Evolutionary conservation across 352 stramenopile genomes (phyloP).

Genomic region (Phytophthora sp.): DNA sequence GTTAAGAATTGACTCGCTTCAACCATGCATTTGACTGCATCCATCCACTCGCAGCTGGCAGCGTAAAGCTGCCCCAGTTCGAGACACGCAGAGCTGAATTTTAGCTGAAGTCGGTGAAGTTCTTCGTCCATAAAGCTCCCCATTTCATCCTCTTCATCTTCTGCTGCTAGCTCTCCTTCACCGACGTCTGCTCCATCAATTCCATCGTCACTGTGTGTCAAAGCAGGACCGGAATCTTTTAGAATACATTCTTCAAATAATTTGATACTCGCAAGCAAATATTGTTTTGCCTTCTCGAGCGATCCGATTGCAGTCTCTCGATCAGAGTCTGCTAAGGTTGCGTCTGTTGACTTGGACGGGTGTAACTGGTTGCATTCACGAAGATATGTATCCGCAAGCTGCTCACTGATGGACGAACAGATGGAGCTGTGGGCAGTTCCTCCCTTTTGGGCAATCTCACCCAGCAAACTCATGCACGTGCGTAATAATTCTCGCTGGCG

Average conservation of each 20-base stretch:
- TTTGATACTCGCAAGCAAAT: constrained; percentile 72
- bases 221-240: constrained; percentile 31
- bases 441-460: constrained; percentile 70
- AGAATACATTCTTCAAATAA: constrained; percentile 75
- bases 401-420: constrained; percentile 79
- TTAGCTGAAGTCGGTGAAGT: constrained; percentile 69
- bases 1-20: constrained; percentile 59
- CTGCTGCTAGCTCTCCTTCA: constrained; percentile 15
- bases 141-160: constrained; percentile 52
- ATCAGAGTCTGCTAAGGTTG: constrained; percentile 7
- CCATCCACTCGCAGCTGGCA: constrained; percentile 42
- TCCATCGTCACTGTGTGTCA: constrained; percentile 41
- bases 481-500: constrained; percentile 78
- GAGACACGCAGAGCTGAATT: constrained; percentile 76
- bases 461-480: constrained; percentile 77
- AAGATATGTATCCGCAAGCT: constrained; percentile 85
- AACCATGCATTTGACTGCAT: constrained; percentile 47
- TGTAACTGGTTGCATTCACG: constrained; percentile 55
- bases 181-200: constrained; percentile 21
- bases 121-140: constrained; percentile 83
- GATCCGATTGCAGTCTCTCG: constrained; percentile 36
- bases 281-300: constrained; percentile 63
- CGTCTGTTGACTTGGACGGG: constrained; percentile 7
- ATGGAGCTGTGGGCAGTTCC: constrained; percentile 75
- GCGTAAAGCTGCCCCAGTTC: constrained; percentile 58